Conservation (phyloP, 1,284 basidiomycete species). For the Xerocomus nothofagi region DNA sequence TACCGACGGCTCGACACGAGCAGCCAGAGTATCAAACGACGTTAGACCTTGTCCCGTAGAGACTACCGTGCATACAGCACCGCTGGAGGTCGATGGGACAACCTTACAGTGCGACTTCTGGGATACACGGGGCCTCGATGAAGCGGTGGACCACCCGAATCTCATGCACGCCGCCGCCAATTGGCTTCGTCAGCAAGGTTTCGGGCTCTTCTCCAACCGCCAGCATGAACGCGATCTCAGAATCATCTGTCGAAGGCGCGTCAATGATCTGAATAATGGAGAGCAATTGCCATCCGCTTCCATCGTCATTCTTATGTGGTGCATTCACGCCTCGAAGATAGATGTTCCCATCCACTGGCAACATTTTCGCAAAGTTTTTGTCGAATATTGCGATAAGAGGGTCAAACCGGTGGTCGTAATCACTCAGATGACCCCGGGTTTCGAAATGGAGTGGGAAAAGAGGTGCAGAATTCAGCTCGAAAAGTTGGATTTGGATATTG, state of each 20-base stretch:
- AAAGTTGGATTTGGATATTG: constrained; percentile 11
- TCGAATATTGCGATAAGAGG: constrained; percentile 25
- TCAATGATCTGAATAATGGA: constrained; percentile 11
- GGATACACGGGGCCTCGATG: constrained; percentile 33
- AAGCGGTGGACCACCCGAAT: constrained; percentile 26
- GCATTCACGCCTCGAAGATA: constrained; percentile 34
- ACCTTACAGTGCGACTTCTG: constrained; percentile 19
- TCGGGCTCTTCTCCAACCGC: constrained; percentile 17
- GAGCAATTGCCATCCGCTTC: constrained; percentile 9
- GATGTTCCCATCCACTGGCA: constrained; percentile 28
- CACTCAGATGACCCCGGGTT: constrained; percentile 26
- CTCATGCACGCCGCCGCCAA: constrained; percentile 23
- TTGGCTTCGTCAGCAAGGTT: constrained; percentile 30
- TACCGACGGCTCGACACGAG: constrained; percentile 7
- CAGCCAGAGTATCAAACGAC: constrained; percentile 28
- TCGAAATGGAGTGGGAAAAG: constrained; percentile 21
- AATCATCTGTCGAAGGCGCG: constrained; percentile 17
- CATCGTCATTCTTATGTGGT: constrained; percentile 26
- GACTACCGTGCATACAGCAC: constrained; percentile 15
- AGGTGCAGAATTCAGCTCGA: constrained; percentile 21
- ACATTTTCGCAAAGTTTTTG: constrained; percentile 29
- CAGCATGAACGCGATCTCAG: constrained; percentile 25
- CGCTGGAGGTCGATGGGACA: constrained; percentile 6
- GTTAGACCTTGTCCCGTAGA: constrained; percentile 27
- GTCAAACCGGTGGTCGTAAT: constrained; percentile 30